Evolutionary conservation across 345 rosid genomes (phyloP).

Genomic region (sweet orange (Citrus sinensis)): DNA sequence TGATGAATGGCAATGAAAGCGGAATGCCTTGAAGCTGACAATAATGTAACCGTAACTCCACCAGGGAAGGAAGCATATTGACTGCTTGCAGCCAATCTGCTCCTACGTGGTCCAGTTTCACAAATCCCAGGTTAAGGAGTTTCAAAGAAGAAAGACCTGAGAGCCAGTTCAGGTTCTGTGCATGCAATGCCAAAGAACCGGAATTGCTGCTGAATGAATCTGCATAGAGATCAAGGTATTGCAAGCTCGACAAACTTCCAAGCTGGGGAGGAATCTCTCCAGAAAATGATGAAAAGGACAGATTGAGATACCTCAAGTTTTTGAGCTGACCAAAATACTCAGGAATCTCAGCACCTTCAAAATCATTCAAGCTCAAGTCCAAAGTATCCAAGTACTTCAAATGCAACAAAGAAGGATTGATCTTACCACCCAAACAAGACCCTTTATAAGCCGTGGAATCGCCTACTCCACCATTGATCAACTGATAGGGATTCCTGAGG

Average conservation of each 20-base stretch:
- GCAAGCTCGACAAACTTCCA: constrained; percentile 21
- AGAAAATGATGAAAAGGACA: constrained; percentile 23
- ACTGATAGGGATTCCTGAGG: constrained; percentile 20
- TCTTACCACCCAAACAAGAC: constrained; percentile 27
- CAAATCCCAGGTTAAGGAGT: constrained; percentile 36
- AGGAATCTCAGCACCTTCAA: constrained; percentile 27
- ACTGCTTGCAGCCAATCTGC: constrained; percentile 37
- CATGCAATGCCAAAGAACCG: constrained; percentile 8
- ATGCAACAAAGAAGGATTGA: constrained; percentile 21
- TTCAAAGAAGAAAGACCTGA: constrained; percentile 35
- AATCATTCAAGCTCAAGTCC: constrained; percentile 37
- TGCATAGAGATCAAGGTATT: constrained; percentile 19
- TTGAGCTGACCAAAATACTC: constrained; percentile 20
- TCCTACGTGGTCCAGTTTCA: constrained; percentile 30
- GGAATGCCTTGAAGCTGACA: constrained; percentile 36
- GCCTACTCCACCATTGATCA: constrained; percentile 8
- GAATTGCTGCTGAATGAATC: constrained; percentile 21
- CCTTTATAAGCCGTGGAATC: constrained; percentile 7
- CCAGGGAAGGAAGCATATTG: constrained; percentile 33
- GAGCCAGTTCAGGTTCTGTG: constrained; percentile 39
- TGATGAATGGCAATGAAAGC: constrained; percentile 23
- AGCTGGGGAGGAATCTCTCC: constrained; percentile 31
- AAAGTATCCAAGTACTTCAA: constrained; percentile 16
- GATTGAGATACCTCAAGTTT: constrained; percentile 29
- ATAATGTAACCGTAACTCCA: constrained; percentile 35